These are phyloP conservation scores for Mrakia gelida DNA, from an alignment of 768 basidiomycete genomes.

Conservation along the genomic window DNA sequence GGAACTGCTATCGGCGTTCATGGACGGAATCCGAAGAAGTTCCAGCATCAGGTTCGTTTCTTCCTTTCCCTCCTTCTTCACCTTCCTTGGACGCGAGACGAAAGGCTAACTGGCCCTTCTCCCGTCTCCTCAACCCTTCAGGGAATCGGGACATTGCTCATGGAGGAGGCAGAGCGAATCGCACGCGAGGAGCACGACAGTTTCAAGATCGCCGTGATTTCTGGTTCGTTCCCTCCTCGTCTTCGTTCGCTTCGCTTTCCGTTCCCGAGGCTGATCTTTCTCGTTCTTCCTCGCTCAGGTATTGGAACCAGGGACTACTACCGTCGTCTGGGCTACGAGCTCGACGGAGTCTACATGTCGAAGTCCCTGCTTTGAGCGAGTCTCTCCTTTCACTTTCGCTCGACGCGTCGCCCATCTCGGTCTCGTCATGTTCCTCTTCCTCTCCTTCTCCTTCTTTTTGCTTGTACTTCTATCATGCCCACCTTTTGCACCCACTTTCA, in stretches of 20 bases:
- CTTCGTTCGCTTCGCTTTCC: not conserved
- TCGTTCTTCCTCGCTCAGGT: conserved; percentile 52
- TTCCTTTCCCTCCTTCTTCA: not conserved
- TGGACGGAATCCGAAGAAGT: conserved; percentile 94
- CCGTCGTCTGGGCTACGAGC: conserved; percentile 82
- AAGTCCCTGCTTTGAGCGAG: conserved; percentile 51
- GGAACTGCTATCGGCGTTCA: conserved; percentile 97
- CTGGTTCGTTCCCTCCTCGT: conserved; percentile 41
- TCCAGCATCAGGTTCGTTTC: conserved; percentile 78
- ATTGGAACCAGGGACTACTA: conserved; percentile 98
- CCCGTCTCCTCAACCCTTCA: conserved; percentile 43
- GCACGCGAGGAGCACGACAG: conserved; percentile 95
- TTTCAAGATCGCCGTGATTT: conserved; percentile 93
- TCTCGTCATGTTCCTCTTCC: not conserved
- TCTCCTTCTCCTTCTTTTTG: not conserved
- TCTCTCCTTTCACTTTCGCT: not conserved
- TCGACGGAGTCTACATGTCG: conserved; percentile 98
- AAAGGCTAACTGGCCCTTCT: not conserved
- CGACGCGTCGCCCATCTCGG: not conserved
- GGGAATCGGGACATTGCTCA: conserved; percentile 93
- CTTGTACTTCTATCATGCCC: conserved; percentile 1
- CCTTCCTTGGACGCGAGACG: not conserved
- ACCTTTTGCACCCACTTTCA: too few relatives aligned
- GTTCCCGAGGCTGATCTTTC: not conserved
- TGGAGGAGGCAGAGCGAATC: conserved; percentile 99